A percentile compares a stretch with the other conserved stretches of the same genome.
Conservation (phyloP, 2,329 filamentous ascomycete species). For the Fusarium sulawesiense region DNA sequence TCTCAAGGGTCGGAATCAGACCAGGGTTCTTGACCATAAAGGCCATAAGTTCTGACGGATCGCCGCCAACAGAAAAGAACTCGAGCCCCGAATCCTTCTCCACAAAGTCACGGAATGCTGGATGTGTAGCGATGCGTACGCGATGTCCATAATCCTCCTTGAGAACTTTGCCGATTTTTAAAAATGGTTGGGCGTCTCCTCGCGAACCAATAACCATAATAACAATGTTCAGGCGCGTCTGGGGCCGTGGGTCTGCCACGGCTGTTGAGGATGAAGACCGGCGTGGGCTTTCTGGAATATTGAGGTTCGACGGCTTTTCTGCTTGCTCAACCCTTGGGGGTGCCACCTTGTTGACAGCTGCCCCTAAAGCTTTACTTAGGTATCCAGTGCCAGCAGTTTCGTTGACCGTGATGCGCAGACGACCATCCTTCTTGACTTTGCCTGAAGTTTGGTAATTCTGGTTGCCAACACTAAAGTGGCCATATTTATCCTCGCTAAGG, state of each 20-base stretch:
- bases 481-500: constrained; percentile 44
- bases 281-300: constrained; percentile 27
- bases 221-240: constrained; percentile 77
- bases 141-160: constrained; percentile 78
- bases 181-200: constrained; percentile 84
- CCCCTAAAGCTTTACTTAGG: constrained; percentile 77
- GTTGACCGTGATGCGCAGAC: constrained; percentile 77
- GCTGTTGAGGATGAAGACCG: constrained; percentile 50
- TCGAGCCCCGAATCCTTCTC: constrained; percentile 78
- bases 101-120: constrained; percentile 80
- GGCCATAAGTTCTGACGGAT: constrained; percentile 84
- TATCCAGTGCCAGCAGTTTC: constrained; percentile 77
- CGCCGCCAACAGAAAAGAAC: constrained; percentile 83
- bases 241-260: constrained; percentile 47
- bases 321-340: constrained; percentile 14
- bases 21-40: constrained; percentile 91
- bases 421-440: constrained; percentile 74
- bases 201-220: constrained; percentile 86
- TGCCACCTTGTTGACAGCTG: constrained; percentile 61
- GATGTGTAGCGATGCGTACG: constrained; percentile 82
- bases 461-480: constrained; percentile 68
- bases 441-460: constrained; percentile 73
- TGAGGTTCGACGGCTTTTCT: constrained; percentile 15
- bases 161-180: constrained; percentile 78
- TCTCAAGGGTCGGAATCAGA: constrained; percentile 78